Percentiles rank a stretch among this genome's conserved stretches.
Evolutionary conservation across 1,139 yeast species (phyloP).

Genomic region (Martiniozyma asiatica): DNA sequence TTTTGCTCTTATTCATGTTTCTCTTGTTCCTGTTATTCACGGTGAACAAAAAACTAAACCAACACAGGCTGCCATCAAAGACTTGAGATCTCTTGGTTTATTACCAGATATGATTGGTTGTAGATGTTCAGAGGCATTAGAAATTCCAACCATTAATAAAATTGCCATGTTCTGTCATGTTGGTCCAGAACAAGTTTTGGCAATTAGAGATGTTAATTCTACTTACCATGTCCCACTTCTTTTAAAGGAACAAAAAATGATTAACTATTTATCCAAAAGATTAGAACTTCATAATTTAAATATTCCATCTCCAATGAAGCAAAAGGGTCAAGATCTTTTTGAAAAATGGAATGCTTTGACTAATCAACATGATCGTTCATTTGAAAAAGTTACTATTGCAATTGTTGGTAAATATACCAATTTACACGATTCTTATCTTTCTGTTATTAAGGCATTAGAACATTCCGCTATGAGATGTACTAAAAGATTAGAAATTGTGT

Average conservation of each 20-base stretch:
- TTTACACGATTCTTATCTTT: conserved; percentile 86
- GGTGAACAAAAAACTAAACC: conserved; percentile 99
- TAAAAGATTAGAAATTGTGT: conserved; percentile 72
- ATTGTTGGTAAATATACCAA: conserved; percentile 95
- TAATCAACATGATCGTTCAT: conserved; percentile 63
- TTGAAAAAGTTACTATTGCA: conserved; percentile 84
- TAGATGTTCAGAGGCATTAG: conserved; percentile 82
- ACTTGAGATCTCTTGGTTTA: conserved; percentile 87
- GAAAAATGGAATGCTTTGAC: conserved; percentile 75
- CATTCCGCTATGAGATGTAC: conserved; percentile 88
- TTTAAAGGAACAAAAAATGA: conserved; percentile 76
- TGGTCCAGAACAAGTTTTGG: conserved; percentile 92
- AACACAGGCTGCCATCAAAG: conserved; percentile 97
- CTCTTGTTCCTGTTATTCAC: conserved; percentile 92
- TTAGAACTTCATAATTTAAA: conserved; percentile 44
- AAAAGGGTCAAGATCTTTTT: conserved; percentile 60
- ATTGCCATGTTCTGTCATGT: conserved; percentile 99
- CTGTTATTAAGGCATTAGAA: conserved; percentile 90
- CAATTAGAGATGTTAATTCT: conserved; percentile 93
- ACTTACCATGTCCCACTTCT: conserved; percentile 95
- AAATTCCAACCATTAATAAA: conserved; percentile 75
- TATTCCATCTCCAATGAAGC: conserved; percentile 41
- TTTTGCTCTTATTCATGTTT: conserved; percentile 92
- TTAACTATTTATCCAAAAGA: conserved; percentile 61
- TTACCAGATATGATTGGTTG: conserved; percentile 97